These are phyloP conservation scores for Eucalyptus pumila DNA, from an alignment of 345 rosid genomes.

Conservation along the genomic window DNA sequence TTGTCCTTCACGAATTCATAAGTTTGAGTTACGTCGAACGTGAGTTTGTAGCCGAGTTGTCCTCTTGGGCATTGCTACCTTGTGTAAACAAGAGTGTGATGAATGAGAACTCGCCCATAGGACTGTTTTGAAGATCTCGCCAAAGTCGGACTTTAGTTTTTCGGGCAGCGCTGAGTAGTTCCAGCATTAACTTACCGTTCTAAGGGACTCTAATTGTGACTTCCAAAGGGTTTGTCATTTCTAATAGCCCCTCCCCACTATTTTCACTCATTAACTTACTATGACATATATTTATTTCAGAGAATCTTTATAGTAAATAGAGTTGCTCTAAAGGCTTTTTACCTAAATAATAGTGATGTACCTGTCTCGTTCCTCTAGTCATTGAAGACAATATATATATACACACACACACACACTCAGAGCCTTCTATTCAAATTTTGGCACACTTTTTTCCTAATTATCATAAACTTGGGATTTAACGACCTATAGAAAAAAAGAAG, in stretches of 20 bases:
- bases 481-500: no score
- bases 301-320: background rate
- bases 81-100: background rate
- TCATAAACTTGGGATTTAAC: background rate
- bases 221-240: background rate
- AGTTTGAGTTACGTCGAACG: no score
- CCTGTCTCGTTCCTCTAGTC: background rate
- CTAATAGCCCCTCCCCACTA: background rate
- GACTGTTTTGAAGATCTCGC: background rate
- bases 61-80: no score
- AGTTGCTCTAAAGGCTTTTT: background rate
- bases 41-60: no score
- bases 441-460: no score
- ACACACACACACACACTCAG: accelerated
- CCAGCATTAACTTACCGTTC: background rate
- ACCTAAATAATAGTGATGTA: background rate
- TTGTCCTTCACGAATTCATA: no score
- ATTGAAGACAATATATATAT: background rate
- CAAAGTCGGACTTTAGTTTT: background rate
- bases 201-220: background rate
- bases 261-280: background rate
- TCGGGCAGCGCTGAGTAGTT: background rate
- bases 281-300: background rate
- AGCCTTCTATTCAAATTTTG: background rate
- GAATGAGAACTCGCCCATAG: background rate